Percentiles rank a stretch among this genome's conserved stretches.
Evolutionary conservation across 768 basidiomycete genomes (phyloP).

Genomic region (Gautieria morchelliformis): DNA sequence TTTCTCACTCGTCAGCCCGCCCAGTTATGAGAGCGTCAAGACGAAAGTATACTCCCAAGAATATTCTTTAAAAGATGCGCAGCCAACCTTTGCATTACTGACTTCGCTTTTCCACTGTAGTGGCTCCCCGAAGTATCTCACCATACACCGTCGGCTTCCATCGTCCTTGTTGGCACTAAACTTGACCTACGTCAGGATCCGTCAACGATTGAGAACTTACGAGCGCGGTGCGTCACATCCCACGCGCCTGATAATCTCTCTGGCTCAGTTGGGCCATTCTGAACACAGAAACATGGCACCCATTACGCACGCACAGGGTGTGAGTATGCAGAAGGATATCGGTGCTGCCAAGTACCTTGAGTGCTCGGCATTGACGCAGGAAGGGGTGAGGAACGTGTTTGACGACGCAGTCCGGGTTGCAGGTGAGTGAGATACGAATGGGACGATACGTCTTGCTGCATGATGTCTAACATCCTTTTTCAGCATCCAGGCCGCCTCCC

Average conservation of each 20-base stretch:
- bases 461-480: not conserved
- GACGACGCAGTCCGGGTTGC: slow-evolving; percentile 98
- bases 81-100: not conserved
- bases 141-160: slow-evolving; percentile 89
- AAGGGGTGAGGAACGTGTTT: slow-evolving; percentile 97
- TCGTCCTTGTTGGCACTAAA: slow-evolving; percentile 94
- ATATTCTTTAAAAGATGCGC: not conserved
- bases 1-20: slow-evolving; percentile 96
- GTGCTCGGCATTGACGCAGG: slow-evolving; percentile 94
- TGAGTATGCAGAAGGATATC: too few species aligned
- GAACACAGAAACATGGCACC: slow-evolving; percentile 77
- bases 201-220: slow-evolving; percentile 82
- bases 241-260: not conserved
- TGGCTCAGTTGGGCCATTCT: slow-evolving; percentile 4
- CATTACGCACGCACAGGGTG: slow-evolving; percentile 85
- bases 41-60: slow-evolving; percentile 73
- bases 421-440: slow-evolving; percentile 42
- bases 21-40: slow-evolving; percentile 96
- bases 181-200: slow-evolving; percentile 95
- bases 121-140: slow-evolving; percentile 97
- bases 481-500: slow-evolving; percentile 10
- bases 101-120: slow-evolving; percentile 27
- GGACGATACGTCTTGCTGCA: not conserved
- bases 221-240: slow-evolving; percentile 58
- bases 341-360: too few species aligned